Evolutionary conservation across 352 stramenopile species (phyloP), one percentile per base, ranked within the genome.

Genomic region (Phytophthora fragariae): DNA sequence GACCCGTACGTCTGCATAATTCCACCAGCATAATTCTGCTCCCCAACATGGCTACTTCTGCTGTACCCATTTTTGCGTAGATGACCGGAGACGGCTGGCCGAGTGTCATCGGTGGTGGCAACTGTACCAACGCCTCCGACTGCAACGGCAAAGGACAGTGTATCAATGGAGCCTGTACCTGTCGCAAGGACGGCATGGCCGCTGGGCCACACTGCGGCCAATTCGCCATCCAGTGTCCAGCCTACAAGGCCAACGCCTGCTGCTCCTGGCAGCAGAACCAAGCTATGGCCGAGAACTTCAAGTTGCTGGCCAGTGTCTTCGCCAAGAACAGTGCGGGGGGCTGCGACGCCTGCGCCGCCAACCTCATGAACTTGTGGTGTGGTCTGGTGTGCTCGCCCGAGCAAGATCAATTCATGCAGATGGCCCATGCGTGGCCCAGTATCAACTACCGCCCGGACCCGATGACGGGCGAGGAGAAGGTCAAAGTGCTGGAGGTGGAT

Each of bases 231-330:
- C 89, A 97, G 63, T 97, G 92, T 62, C 92, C 92, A n/a, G 86
- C 91, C 46, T 97, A 97, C 77, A 81, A 82, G 44, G 77, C 86
- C 58, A 63, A 73, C 1, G 88, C 90, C 5, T 97, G 92, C 73
- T 97, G 92, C 73, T 92, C 89, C 56, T 97, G 92, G 92, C 89
- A 97, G 72, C 92, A 97, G 78, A 97, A 97, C 70, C 88, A 94
- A 56, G 89, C 80, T 1, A 82, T 97, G 70, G 92, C 90, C 33
- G 80, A 95, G 70, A 97, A 97, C 71, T 96, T 96, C 64, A 88
- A 92, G 77, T 70, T 96, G 11, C 33, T 96, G 15, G 81, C 83
- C 46, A 84, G 66, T 27, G 77, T 93, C 27, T 96, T 96, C 72
- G 87, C 81, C 24, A 79, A 82, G 61, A 91, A 92, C 63, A 82